Evolutionary conservation across 2,329 filamentous ascomycete species (phyloP).

Genomic region (Exophiala spinifera): DNA sequence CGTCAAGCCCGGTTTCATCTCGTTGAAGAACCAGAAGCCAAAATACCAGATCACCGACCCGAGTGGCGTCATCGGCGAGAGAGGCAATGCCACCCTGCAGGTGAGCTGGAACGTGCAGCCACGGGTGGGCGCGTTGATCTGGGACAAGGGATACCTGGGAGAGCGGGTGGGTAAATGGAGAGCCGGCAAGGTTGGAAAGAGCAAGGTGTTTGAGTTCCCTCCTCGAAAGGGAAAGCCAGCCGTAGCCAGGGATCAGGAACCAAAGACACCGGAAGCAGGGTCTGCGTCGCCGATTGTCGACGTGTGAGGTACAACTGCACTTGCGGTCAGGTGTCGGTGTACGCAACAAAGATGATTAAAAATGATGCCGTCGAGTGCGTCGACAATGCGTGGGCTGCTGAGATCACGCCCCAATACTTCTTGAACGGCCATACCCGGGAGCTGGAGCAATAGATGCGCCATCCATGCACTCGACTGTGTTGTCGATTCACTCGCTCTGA

Average conservation of each 20-base stretch:
- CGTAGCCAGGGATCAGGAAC: slow-evolving; percentile 20
- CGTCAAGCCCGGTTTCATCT: slow-evolving; percentile 59
- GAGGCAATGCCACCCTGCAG: slow-evolving; percentile 70
- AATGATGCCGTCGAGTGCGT: too few relatives aligned
- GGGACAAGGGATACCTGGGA: slow-evolving; percentile 57
- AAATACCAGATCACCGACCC: slow-evolving; percentile 98
- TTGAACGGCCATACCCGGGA: too few relatives aligned
- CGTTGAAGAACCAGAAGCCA: slow-evolving; percentile 77
- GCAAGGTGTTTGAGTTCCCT: slow-evolving; percentile 55
- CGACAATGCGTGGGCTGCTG: too few relatives aligned
- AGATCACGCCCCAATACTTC: too few relatives aligned
- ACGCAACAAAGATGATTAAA: too few relatives aligned
- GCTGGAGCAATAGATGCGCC: too few relatives aligned
- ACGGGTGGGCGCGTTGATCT: slow-evolving; percentile 85
- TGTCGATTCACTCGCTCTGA: too few relatives aligned
- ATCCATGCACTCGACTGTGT: too few relatives aligned
- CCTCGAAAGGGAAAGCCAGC: slow-evolving; percentile 45
- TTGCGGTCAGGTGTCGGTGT: too few relatives aligned
- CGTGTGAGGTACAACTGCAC: slow-evolving; percentile 9
- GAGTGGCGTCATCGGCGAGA: slow-evolving; percentile 70
- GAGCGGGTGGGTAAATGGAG: slow-evolving; percentile 51
- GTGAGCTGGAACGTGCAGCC: slow-evolving; percentile 97
- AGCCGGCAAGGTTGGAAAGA: slow-evolving; percentile 49
- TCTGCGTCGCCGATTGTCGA: slow-evolving; percentile 22
- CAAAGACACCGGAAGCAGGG: slow-evolving; percentile 24